Evolutionary conservation across 202 grass and related monocot genomes (phyloP).

Genomic region (Musa balbisiana): DNA sequence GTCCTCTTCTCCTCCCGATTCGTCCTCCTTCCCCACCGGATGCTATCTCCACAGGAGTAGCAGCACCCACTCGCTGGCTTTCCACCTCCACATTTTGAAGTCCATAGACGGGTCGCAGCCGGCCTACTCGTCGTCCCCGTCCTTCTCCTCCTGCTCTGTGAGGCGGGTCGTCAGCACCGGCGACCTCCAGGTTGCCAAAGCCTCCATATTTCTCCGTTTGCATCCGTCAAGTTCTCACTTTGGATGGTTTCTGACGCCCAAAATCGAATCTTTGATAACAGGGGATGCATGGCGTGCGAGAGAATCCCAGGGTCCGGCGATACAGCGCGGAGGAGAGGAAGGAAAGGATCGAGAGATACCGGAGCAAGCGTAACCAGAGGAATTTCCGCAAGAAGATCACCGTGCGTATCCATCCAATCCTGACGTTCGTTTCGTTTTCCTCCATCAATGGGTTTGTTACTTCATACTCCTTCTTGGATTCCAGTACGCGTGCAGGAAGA

Average conservation of each 20-base stretch:
- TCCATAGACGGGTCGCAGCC: not conserved
- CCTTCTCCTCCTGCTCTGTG: conserved; percentile 51
- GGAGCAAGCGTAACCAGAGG: conserved; percentile 57
- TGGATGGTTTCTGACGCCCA: not conserved
- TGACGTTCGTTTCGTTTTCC: conserved; percentile 11
- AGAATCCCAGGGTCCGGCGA: conserved; percentile 40
- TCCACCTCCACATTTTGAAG: conserved; percentile 19
- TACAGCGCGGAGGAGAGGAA: conserved; percentile 85
- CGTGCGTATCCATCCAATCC: conserved; percentile 20
- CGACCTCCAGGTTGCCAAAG: conserved; percentile 60
- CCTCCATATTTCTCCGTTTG: not conserved
- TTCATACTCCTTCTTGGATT: not conserved
- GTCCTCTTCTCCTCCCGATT: conserved; percentile 21
- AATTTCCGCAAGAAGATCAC: conserved; percentile 98
- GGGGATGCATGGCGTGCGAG: conserved; percentile 52
- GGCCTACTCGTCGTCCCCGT: conserved; percentile 40
- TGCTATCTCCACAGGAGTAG: conserved; percentile 44
- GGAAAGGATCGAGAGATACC: conserved; percentile 65
- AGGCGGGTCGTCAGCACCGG: conserved; percentile 80
- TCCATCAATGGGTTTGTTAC: not conserved
- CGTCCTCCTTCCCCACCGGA: conserved; percentile 29
- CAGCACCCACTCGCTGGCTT: conserved; percentile 39
- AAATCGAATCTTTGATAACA: conserved; percentile 33
- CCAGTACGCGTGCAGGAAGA: conserved; percentile 97
- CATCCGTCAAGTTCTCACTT: not conserved